Evolutionary conservation across 164 flowering plant species (phyloP).

Genomic region (Annona squamosa): DNA sequence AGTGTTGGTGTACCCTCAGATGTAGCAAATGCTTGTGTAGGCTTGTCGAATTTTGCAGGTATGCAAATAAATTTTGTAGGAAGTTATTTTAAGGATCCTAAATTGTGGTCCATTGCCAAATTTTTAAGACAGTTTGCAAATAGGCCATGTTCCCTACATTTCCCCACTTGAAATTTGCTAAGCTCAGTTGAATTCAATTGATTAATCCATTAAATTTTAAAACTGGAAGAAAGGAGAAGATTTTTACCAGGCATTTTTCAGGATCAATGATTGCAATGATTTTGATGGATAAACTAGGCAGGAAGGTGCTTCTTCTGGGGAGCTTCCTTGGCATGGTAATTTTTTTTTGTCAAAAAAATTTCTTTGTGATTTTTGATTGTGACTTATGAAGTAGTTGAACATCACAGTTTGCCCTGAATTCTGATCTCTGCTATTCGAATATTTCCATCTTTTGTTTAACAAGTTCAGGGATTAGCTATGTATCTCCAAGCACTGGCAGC

Average conservation of each 20-base stretch:
- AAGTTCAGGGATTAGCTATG: slow-evolving; percentile 70
- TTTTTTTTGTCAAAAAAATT: not conserved
- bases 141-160: not conserved
- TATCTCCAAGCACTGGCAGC: slow-evolving; percentile 67
- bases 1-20: slow-evolving; percentile 57
- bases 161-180: not conserved
- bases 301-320: slow-evolving; percentile 75
- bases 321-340: slow-evolving; percentile 89
- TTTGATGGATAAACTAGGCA: slow-evolving; percentile 89
- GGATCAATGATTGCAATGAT: slow-evolving; percentile 75
- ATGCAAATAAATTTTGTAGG: not conserved
- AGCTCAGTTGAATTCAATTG: not conserved
- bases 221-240: not conserved
- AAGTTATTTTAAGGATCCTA: not conserved
- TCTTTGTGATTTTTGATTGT: not conserved
- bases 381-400: not conserved
- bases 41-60: slow-evolving; percentile 55
- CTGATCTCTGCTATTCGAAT: not conserved
- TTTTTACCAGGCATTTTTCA: slow-evolving; percentile 18
- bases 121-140: not conserved
- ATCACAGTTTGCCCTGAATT: not conserved
- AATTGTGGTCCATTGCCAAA: no score
- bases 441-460: slow-evolving; percentile 6
- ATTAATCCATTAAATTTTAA: no score
- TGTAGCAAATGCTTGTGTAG: slow-evolving; percentile 47